Evolutionary conservation across 192 early-diverging fungal species (phyloP), one percentile per base, ranked within the genome.

Genomic region (Umbelopsis sp.): DNA sequence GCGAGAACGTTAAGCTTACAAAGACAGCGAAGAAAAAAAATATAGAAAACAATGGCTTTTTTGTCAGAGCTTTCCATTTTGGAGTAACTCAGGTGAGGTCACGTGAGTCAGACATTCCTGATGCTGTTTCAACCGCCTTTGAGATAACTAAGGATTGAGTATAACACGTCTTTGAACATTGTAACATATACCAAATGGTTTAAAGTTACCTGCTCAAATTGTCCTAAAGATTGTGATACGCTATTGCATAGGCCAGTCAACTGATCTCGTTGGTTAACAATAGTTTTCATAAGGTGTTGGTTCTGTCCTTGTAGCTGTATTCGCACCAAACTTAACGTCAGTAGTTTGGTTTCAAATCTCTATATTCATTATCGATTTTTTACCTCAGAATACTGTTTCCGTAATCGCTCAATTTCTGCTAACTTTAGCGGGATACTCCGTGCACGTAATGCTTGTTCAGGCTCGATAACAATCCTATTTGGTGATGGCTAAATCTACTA

Each of bases 321-420:
- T 41, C 2, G 38, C 38, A 41, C 12, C 38, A 41, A 4, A 41
- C n/a, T 41, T 41, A 41, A 41, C 12, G 1, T 6, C 7, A 1
- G 7, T 6, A 41, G 36, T 41, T 41, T 41, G 38, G 8, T 41
- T 6, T 41, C 12, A 1, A 11, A 11, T 6, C 12, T 41, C 12
- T 41, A 0, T 6, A 41, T 41, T 41, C 38, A 6, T 41, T 11
- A 41, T 11, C 38, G 38, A 6, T 41, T 41, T 11, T 11, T 2
- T 62, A 62, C 56, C 56, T 62, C 56, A 36, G 56, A 11, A 62
- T 36, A 31, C 56, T 62, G 29, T 20, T 34, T 62, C 26, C 31
- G 26, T 34, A 62, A 62, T 32, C 56, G 26, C 4, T 62, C 56
- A 36, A 62, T 7, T 31, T 62, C 56, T 11, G 56, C 56, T 34